Evolutionary conservation across 257 asterid species (phyloP), one percentile per base, ranked within the genome.

Genomic region (Henckelia pumila): DNA sequence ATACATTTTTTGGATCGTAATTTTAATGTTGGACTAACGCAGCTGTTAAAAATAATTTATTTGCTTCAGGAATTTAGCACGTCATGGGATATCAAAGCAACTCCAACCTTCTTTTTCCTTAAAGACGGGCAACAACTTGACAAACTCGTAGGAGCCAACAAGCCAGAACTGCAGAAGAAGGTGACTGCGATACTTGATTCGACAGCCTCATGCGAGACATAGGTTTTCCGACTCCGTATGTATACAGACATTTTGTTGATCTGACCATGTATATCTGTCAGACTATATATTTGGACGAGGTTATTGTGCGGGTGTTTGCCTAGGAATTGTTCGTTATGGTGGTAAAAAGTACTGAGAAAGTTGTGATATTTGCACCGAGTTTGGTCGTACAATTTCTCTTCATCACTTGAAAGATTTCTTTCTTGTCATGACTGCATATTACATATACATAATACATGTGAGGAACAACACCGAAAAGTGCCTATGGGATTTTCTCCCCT

Each of bases 81-180:
- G 40, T 80, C 96, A 57, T 94, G 90, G 98, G 99, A 94, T 77
- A 91, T 94, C 67, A 94, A 89, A 82, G 98, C 98, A 69, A 94
- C 99, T 30, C 99, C 99, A n/a, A 94, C 99, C 66, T 94, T 94
- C 88, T 91, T 89, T 85, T 89, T 94, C 84, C 87, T 94, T 21
- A 87, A 70, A 82, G 87, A 87, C 40, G 96, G 96, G 33, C 77
- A 86, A 71, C 95, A 89, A 76, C 26, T 94, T 5, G 99, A 91
- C 85, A 91, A 86, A 73, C 94, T 94, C 4, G 96, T 94, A n/a
- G 99, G 99, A 4, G 98, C 98, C 49, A 94, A 94, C 86, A 91
- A 89, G 77, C 86, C 92, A 35, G 98, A 94, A 78, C 84, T 94
- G 78, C 90, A 87, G 84, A 91, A 85, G 86, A 94, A 91, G 83